Evolutionary conservation across 768 basidiomycete genomes (phyloP).

Genomic region (Suillus spraguei): DNA sequence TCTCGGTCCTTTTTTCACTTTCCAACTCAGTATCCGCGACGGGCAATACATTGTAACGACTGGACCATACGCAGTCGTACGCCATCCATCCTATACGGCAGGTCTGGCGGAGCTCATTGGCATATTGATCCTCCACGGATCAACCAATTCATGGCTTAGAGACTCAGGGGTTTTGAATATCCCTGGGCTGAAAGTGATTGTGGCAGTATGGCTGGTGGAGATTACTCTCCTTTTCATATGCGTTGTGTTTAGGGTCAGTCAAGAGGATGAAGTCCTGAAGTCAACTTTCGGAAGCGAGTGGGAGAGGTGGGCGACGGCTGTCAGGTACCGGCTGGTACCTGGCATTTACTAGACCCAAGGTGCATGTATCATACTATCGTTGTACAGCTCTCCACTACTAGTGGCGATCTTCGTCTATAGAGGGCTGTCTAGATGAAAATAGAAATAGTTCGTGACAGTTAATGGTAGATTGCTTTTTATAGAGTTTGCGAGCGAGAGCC

Average conservation of each 20-base stretch:
- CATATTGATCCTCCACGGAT: constrained; percentile 10
- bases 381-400: not conserved
- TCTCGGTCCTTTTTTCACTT: constrained; percentile 45
- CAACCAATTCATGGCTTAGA: constrained; percentile 14
- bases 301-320: constrained; percentile 25
- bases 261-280: not conserved
- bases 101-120: constrained; percentile 15
- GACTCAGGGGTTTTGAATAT: not conserved
- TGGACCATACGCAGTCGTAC: constrained; percentile 47
- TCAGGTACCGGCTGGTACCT: constrained; percentile 36
- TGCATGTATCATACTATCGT: too few relatives aligned
- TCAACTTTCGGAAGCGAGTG: not conserved
- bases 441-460: not conserved
- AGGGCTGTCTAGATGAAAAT: not conserved
- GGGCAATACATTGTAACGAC: constrained; percentile 43
- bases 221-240: not conserved
- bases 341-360: constrained; percentile 25
- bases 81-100: constrained; percentile 48
- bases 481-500: not conserved
- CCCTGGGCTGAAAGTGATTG: not conserved
- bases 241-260: not conserved
- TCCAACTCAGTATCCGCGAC: constrained; percentile 43
- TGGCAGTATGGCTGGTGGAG: not conserved
- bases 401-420: not conserved
- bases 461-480: not conserved